These are phyloP conservation scores for Solanum virginianum DNA, from an alignment of 257 asterid genomes.

Conservation along the genomic window DNA sequence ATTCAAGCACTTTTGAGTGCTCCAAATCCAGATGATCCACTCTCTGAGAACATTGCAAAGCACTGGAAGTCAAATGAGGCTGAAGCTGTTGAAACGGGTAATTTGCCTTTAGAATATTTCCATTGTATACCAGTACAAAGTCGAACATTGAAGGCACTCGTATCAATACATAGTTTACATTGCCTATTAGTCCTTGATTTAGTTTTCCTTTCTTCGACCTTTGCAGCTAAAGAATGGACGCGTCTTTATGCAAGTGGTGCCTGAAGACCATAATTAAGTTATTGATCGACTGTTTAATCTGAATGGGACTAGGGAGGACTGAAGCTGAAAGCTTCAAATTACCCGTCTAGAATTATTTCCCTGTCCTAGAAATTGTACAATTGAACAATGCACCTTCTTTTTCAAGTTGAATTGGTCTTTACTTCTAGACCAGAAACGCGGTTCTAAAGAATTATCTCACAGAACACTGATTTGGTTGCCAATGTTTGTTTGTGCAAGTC, in stretches of 20 bases:
- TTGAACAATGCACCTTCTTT: conserved; percentile 9
- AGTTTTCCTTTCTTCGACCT: not conserved
- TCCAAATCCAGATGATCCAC: conserved; percentile 65
- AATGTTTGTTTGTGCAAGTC: not conserved
- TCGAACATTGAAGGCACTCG: not conserved
- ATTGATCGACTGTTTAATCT: not conserved
- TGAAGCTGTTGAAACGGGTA: conserved; percentile 71
- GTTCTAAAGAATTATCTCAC: not conserved
- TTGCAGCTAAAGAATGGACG: conserved; percentile 32
- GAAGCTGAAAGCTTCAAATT: not conserved
- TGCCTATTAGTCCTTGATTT: not conserved
- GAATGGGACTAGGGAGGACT: not conserved
- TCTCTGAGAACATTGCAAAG: conserved; percentile 55
- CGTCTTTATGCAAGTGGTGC: conserved; percentile 24
- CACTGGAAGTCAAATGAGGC: conserved; percentile 58
- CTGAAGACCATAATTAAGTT: not conserved
- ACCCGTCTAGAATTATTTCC: not conserved
- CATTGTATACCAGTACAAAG: not conserved
- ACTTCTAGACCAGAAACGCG: not conserved
- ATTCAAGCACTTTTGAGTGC: conserved; percentile 66
- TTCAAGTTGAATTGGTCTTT: not conserved
- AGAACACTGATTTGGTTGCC: not conserved
- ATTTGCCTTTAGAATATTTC: not conserved
- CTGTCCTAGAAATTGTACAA: conserved; percentile 25
- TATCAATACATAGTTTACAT: not conserved